Base-by-base conservation (phyloP, 1,284 basidiomycete genomes). In the Pseudozyma thailandica region DNA sequence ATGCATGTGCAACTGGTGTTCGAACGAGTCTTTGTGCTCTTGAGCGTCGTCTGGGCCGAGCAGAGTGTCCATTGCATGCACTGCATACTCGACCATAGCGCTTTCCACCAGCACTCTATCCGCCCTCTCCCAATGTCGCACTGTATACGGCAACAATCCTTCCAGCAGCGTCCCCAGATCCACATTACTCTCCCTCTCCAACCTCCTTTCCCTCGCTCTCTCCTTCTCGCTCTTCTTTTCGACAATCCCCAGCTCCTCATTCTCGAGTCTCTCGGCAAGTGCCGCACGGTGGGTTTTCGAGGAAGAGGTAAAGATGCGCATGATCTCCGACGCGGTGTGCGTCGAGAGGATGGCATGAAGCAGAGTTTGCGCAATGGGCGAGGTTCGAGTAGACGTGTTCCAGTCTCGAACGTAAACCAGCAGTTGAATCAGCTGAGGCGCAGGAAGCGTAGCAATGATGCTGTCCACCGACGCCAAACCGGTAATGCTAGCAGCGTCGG, bases 61-160 rank as follows among this genome's bases (percentile, higher is more conserved):
- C 18, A 75, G 46, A 13, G 70, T 57, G 80, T 94, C 93, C 93
- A 96, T 97, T 86, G 94, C 92, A 26, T 89, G 88, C 10, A 98
- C 85, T 45, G 96, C 87, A 75, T 92, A 96, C 82, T 98, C 94
- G 52, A 98, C 88, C 74, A 96, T 89, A 77, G 92, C 94, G 81
- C 92, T 94, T 81, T 98, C 95, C 84, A 95, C 91, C 39, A 95
- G 87, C 58, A 95, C 85, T 74, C 90, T 88, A 72, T 96, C 93
- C 81, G 94, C 88, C 62, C 95, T 86, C 27, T 88, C 85, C 44
- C 94, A 88, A 84, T 98, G 95, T 44, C 95, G 87, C 82, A 95
- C 92, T 10, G 94, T 95, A 83, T 98, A 98, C 9, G 95, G 93
- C 53, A 97, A 87, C 53, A 97, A 85, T 2, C 89, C 90, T 44